These are phyloP conservation scores for Beta vulgaris DNA, from an alignment of 148 eudicot genomes.

Conservation along the genomic window DNA sequence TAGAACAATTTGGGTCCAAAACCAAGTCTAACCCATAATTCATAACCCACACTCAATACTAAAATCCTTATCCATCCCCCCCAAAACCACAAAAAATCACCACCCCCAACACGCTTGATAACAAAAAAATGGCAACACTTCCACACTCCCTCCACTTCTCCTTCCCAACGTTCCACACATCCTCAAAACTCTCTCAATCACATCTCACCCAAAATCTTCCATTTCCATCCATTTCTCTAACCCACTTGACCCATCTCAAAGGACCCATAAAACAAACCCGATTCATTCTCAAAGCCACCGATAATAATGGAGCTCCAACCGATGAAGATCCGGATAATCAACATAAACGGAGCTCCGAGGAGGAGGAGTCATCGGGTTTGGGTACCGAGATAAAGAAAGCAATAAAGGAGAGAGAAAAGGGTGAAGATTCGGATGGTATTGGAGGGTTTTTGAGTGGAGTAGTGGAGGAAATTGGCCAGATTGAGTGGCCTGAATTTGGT, in stretches of 20 bases:
- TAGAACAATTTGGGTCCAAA: background rate
- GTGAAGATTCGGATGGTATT: constrained; percentile 9
- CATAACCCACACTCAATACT: background rate
- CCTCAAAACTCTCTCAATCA: constrained; percentile 13
- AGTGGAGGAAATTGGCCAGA: constrained; percentile 65
- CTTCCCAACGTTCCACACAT: background rate
- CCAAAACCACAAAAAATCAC: background rate
- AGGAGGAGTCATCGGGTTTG: constrained; percentile 37
- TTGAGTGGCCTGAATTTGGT: constrained; percentile 81
- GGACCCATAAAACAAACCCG: background rate
- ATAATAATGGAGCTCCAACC: constrained; percentile 26
- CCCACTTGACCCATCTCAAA: background rate
- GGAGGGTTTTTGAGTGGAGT: constrained; percentile 56
- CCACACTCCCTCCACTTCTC: constrained; percentile 14
- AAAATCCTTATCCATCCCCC: constrained; percentile 1
- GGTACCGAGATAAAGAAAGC: constrained; percentile 66
- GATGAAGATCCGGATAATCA: constrained; percentile 8
- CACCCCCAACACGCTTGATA: background rate
- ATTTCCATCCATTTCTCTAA: background rate
- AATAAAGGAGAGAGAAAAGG: constrained; percentile 49
- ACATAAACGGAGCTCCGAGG: background rate
- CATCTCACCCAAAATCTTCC: background rate
- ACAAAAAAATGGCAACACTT: constrained; percentile 4
- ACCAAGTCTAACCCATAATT: background rate
- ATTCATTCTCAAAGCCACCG: constrained; percentile 3